phyloP scores from a whole-genome alignment of 2,329 filamentous ascomycete species.

The Arthrobotrys musiformis region DNA sequence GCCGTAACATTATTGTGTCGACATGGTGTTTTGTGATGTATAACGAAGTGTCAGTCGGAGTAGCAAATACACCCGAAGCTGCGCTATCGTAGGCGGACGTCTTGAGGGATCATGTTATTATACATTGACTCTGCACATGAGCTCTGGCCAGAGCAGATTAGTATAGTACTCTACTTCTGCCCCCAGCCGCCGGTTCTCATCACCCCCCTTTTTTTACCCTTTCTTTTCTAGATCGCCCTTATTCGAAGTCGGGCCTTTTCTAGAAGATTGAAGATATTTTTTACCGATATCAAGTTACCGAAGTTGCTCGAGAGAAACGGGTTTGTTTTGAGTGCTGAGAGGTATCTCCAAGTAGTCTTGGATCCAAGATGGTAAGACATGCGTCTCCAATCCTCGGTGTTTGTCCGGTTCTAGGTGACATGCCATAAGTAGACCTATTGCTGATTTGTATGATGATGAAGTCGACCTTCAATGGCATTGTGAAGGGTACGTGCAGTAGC shows the following conservation, averaged over 20 bases:
- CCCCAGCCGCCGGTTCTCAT: neutral
- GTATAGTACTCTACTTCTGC: neutral
- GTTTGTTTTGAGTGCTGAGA: neutral
- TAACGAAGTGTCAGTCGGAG: no score
- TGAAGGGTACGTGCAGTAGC: slow-evolving; percentile 64
- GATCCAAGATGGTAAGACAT: slow-evolving; percentile 35
- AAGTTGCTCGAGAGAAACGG: neutral
- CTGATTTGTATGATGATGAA: slow-evolving; percentile 61
- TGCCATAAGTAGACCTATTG: neutral
- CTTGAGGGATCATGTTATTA: neutral
- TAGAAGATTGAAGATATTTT: neutral
- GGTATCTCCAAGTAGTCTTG: no score
- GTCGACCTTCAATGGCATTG: slow-evolving; percentile 80
- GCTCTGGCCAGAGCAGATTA: slow-evolving; percentile 5
- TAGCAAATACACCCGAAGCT: neutral
- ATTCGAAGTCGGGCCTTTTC: no score
- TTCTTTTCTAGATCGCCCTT: no score
- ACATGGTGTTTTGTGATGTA: no score
- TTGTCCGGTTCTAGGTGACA: neutral
- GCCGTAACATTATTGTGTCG: no score
- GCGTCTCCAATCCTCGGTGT: neutral
- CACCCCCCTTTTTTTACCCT: neutral
- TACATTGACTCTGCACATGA: neutral
- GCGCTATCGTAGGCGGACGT: neutral
- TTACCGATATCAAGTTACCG: neutral